Base-by-base conservation (phyloP, 371 early-diverging fungal species). In the Mortierella sp. region DNA sequence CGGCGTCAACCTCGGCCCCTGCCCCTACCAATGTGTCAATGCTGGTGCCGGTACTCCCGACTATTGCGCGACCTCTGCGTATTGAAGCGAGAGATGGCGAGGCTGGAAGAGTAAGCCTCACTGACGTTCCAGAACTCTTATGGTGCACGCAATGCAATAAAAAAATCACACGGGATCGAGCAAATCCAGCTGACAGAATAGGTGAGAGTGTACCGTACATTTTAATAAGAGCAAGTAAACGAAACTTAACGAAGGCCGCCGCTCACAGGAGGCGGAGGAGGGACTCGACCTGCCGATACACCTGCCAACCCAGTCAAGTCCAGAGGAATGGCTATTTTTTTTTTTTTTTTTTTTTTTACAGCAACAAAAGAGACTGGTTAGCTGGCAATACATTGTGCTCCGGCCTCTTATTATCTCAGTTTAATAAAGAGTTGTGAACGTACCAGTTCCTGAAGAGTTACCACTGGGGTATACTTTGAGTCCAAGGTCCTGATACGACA, bases 381-480 rank as follows among this genome's bases (percentile, higher is more conserved):
- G 43, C 4, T 6, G 2, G 43, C 43, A 40, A 40, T 40, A 40
- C 43, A 6, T 6, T 40, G 6, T 40, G 6, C 6, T 40, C 2
- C 6, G 4, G 6, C 6, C 4, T 40, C 43, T 2, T 6, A 40
- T 6, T 40, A 6, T 40, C 43, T 4, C 2, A 2, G 43, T 6
- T 40, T 2, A 40, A 40, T 40, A 34, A 34, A 37, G 0, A 40
- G 8, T 21, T 16, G 16, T 50, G 5, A 40, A 77, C 85, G 67
- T 81, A 84, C 85, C 16, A 28, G 73, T 75, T 54, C 78, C 81
- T 61, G 85, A 75, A 48, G 81, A 75, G 51, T 72, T 84, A 21
- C 81, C 81, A 40, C 85, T 84, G 69, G 81, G 81, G 70, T 84
- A 84, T 44, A 75, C 53, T 61, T 76, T 80, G 43, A 70, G 48